Evolutionary conservation across 352 stramenopile species (phyloP).

Genomic region (Pilasporangium apinafurcum): DNA sequence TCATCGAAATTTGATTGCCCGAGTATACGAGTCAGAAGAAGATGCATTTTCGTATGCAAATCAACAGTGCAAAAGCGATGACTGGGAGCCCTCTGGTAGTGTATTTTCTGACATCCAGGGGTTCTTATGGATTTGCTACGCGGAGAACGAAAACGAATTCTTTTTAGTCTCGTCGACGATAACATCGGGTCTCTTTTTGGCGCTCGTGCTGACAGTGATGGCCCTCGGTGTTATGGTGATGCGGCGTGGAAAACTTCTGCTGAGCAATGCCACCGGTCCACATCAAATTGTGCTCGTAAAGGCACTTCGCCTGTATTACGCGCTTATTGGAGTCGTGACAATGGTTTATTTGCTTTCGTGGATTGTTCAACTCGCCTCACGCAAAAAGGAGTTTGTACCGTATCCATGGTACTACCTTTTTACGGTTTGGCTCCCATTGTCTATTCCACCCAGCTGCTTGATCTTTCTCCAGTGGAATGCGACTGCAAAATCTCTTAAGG

Average conservation of each 20-base stretch:
- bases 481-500: constrained; percentile 72
- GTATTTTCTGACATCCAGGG: constrained; percentile 86
- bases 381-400: constrained; percentile 44
- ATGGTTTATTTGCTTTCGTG: constrained; percentile 81
- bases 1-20: constrained; percentile 57
- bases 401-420: constrained; percentile 90
- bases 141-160: constrained; percentile 57
- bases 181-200: constrained; percentile 74
- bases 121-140: constrained; percentile 80
- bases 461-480: constrained; percentile 88
- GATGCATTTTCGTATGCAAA: constrained; percentile 64
- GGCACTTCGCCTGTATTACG: constrained; percentile 81
- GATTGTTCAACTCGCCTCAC: constrained; percentile 75
- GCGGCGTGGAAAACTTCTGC: constrained; percentile 65
- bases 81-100: constrained; percentile 40
- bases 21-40: constrained; percentile 69
- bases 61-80: constrained; percentile 67
- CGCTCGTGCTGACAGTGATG: constrained; percentile 75
- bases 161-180: constrained; percentile 78
- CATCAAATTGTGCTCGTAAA: constrained; percentile 80
- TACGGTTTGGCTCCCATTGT: constrained; percentile 80
- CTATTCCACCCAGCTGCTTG: constrained; percentile 78
- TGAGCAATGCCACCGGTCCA: constrained; percentile 60
- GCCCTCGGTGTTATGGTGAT: constrained; percentile 83
- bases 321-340: constrained; percentile 81